Percentiles rank a stretch among this genome's conserved stretches.
These are phyloP conservation scores for Taxillus chinensis DNA, from an alignment of 164 flowering plant species.

Conservation along the genomic window DNA sequence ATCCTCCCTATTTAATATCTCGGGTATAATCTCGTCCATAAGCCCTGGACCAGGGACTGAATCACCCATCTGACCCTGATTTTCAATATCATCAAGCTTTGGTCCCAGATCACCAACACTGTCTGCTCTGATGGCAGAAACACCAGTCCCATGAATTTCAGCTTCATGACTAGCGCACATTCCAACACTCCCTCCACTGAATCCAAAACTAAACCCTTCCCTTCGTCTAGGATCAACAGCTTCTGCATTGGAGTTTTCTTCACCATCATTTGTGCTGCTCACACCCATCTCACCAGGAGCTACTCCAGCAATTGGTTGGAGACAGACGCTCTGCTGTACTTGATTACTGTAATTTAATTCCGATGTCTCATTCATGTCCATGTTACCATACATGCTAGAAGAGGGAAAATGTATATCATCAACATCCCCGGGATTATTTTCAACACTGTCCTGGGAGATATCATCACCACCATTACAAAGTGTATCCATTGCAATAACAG, in stretches of 20 bases:
- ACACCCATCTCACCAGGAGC: slow-evolving; percentile 63
- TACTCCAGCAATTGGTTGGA: slow-evolving; percentile 53
- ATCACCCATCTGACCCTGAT: slow-evolving; percentile 92
- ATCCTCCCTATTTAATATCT: slow-evolving; percentile 66
- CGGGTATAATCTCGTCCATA: slow-evolving; percentile 77
- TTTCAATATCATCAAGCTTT: slow-evolving; percentile 68
- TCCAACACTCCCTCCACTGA: slow-evolving; percentile 96
- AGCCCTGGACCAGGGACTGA: slow-evolving; percentile 74
- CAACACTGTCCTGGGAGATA: slow-evolving; percentile 97
- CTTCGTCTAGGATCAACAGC: slow-evolving; percentile 60
- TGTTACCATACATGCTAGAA: slow-evolving; percentile 29
- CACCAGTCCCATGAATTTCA: slow-evolving; percentile 85
- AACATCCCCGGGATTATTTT: slow-evolving; percentile 74
- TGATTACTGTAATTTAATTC: slow-evolving; percentile 77
- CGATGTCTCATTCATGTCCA: slow-evolving; percentile 72
- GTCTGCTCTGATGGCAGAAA: slow-evolving; percentile 61
- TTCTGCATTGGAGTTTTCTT: slow-evolving; percentile 73
- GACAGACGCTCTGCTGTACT: slow-evolving; percentile 87
- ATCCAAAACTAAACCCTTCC: slow-evolving; percentile 78
- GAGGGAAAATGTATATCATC: slow-evolving; percentile 76
- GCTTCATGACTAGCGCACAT: slow-evolving; percentile 99
- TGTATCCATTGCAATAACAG: slow-evolving; percentile 98
- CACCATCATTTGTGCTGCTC: slow-evolving; percentile 88
- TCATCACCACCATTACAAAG: slow-evolving; percentile 50
- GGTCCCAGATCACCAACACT: slow-evolving; percentile 91